Evolutionary conservation across 306 rosid genomes (phyloP).

Genomic region (Oemleria cerasiformis): DNA sequence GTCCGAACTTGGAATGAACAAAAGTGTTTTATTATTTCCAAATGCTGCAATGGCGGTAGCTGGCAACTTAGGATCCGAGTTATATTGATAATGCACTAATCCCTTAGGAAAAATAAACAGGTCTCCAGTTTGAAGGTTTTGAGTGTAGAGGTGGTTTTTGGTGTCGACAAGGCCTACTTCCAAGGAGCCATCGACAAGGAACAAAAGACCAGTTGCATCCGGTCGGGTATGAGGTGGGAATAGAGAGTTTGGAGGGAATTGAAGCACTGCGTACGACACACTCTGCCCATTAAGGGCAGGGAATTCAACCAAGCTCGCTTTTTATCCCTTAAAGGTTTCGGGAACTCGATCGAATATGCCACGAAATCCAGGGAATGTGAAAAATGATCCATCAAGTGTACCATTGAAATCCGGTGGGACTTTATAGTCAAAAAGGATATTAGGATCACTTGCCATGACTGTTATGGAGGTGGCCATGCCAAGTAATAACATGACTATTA

Average conservation of each 20-base stretch:
- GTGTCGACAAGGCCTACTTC: constrained; percentile 36
- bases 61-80: background rate
- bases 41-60: constrained; percentile 35
- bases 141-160: constrained; percentile 3
- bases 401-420: background rate
- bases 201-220: constrained; percentile 29
- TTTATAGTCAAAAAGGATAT: too few relatives aligned
- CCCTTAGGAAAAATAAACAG: constrained; percentile 34
- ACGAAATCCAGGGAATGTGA: constrained; percentile 23
- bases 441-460: too few relatives aligned
- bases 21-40: constrained; percentile 15
- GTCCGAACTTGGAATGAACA: too few relatives aligned
- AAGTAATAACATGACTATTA: too few relatives aligned
- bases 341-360: background rate
- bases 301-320: constrained; percentile 7
- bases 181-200: constrained; percentile 20
- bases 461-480: too few relatives aligned
- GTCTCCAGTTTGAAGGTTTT: constrained; percentile 30
- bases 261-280: constrained; percentile 21
- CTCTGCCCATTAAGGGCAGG: constrained; percentile 24
- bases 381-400: constrained; percentile 6
- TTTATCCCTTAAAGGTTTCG: constrained; percentile 6
- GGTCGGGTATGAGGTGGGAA: constrained; percentile 30
- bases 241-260: constrained; percentile 7
- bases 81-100: constrained; percentile 34